Evolutionary conservation across 179 eudicot species (phyloP), one percentile per base, ranked within the genome.

Genomic region (Silene coronaria): DNA sequence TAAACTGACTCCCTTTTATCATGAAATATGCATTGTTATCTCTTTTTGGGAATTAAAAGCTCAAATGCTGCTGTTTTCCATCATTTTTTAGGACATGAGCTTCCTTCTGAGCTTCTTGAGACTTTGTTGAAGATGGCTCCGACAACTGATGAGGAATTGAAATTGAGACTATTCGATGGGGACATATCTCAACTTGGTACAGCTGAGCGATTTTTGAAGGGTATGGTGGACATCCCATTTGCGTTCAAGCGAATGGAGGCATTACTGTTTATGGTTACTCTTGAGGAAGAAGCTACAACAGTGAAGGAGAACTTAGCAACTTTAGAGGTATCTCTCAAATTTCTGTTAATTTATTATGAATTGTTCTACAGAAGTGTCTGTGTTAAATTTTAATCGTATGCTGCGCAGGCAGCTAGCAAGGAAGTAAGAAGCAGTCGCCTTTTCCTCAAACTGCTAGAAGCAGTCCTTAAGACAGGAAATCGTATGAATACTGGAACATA

Each of bases 401-500:
- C 48, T 75, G 76, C 58, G 30, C 79, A 92, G 96, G 92, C 86
- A 72, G 96, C 97, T 79, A 91, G 91, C 83, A 86, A 82, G 75
- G 88, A 87, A 76, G 89, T 92, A 26, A 84, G 81, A 72, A 89
- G 81, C 51, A 91, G 92, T 67, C 80, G 97, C 60, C 86, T 92
- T 53, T 92, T 92, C 81, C 88, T 88, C 45, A 92, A 92, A 77
- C 93, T 92, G 71, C 80, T 92, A 32, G 97, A 92, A 78, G 97
- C 97, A 34, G 97, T 92, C 70, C 83, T 92, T 58, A 92, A 92
- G 85, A 92, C 97, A 0, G 97, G 97, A 6, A 92, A 92, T 67
- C 90, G 97, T 36, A 92, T 92, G 97, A 92, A 92, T 62, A 88
- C 79, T 32, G 97, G 97, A 57, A 92, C 97, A 57, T 91, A 84